Evolutionary conservation across 2,329 filamentous ascomycete species (phyloP), one percentile per base, ranked within the genome.

Genomic region (Didymellaceae sp.): DNA sequence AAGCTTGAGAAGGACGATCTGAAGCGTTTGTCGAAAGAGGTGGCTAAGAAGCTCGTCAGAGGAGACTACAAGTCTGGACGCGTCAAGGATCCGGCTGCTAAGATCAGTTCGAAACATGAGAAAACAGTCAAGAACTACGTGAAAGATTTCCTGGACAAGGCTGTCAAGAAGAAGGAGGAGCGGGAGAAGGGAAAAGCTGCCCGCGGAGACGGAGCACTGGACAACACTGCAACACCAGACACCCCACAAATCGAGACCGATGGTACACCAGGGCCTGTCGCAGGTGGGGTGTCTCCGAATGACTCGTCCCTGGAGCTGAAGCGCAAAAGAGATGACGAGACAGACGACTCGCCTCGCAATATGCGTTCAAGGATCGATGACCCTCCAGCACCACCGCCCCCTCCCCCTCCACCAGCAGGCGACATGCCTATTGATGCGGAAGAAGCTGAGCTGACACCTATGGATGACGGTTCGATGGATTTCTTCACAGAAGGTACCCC

Each of bases 21-120:
- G 33, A 87, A 87, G 68, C 78, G 82, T 32, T 81, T 85, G 58
- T 83, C 81, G 6, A 87, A 86, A 74, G 84, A 87, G 71, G 82
- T 93, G 37, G 86, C 86, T 48, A 96, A 96, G 75, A 96, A 93
- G 73, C 82, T 97, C 11, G 92, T 96, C 16, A 85, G 89, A 14
- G 94, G 91, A 0, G 93, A 97, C 71, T 97, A 90, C 76, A 96
- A 96, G 72, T 88, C 93, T 66, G 85, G 86, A 38, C 87, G 91
- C n/a, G 91, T 97, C 8, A 82, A 85, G 35, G 87, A 97, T 65
- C 93, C 91, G 0, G 90, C 85, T 7, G 67, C 67, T 18, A 84
- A 83, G 39, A 87, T 97, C 58, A 83, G 82, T 21, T 83, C 89
- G 26, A 92, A 90, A 68, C 89, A 94, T 64, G 83, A 87, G 62